Percentiles rank a stretch among this genome's conserved stretches.
Evolutionary conservation across 257 asterid species (phyloP).

Genomic region (Pogostemon cablin): DNA sequence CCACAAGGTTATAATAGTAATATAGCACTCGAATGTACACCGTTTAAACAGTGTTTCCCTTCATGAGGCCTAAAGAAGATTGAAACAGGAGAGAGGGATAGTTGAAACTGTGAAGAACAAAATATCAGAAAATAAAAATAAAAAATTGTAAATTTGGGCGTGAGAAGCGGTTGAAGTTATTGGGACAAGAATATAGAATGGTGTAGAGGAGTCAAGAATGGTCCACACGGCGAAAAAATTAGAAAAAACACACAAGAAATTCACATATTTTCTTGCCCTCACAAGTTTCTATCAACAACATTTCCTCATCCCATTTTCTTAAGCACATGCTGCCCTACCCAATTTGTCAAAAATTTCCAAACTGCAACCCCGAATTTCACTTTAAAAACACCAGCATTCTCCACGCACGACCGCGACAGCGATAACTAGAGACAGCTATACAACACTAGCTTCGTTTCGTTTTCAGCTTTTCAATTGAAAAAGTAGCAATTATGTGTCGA

Average conservation of each 20-base stretch:
- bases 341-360: not conserved
- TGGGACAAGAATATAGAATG: conserved; percentile 26
- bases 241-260: conserved; percentile 25
- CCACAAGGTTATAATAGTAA: too few species aligned
- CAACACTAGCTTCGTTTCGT: not conserved
- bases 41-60: too few species aligned
- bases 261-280: conserved; percentile 35
- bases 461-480: not conserved
- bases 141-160: conserved; percentile 28
- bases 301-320: conserved; percentile 24
- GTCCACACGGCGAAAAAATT: conserved; percentile 47
- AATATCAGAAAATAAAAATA: not conserved
- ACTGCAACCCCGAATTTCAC: conserved; percentile 31
- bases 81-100: too few species aligned
- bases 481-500: not conserved
- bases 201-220: conserved; percentile 34
- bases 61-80: too few species aligned
- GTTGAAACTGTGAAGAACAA: too few species aligned
- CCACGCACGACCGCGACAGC: not conserved
- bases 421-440: conserved; percentile 1
- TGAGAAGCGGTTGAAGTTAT: conserved; percentile 30
- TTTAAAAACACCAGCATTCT: conserved; percentile 10
- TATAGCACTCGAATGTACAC: too few species aligned
- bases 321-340: conserved; percentile 28
- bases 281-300: not conserved